Base-by-base conservation (phyloP, 306 rosid genomes). In the Trifolium repens region DNA sequence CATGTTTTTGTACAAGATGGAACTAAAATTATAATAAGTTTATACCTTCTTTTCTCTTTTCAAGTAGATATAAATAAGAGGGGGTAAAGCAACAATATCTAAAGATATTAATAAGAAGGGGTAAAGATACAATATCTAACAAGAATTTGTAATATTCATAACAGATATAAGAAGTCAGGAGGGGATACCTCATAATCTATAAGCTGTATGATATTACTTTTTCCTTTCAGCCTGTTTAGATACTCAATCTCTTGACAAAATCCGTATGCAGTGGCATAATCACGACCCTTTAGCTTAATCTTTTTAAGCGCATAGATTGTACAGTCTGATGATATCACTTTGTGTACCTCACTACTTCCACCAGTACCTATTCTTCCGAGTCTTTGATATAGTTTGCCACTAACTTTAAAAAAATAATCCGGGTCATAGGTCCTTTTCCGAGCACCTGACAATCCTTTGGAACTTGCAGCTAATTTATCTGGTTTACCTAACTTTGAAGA, bases 261-360 rank as follows among this genome's bases (percentile, higher is more conserved):
- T 14, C 97, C 96, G 84, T 59, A 91, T 58, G 98, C 98, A 47
- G 98, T 94, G 59, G 96, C 87, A 69, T 91, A 91, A 83, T 94
- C 98, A 69, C 97, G 98, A 42, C 97, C 98, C 80, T 88, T 94
- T 15, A 94, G 90, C 87, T 88, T 91, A 32, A 91, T 94, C 79
- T 87, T 94, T 81, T 94, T 91, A 40, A 94, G 92, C 2, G 98
- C 98, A 73, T 90, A 88, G 74, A 94, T 91, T 27, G 83, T 90
- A 80, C 98, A 94, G 78, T 94, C 96, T 50, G 96, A 87, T 78
- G 97, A 94, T 78, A 94, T 94, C 74, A 94, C 98, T 87, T 94
- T 94, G 89, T 94, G 94, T 32, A 94, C 97, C 86, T 94, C 98
- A 85, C 97, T 94, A 87, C 97, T 94, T 83, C 98, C 98, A 40